A percentile compares a stretch with the other conserved stretches of the same genome.
Conservation (phyloP, 345 rosid species). For the Schrenkiella parvula region DNA sequence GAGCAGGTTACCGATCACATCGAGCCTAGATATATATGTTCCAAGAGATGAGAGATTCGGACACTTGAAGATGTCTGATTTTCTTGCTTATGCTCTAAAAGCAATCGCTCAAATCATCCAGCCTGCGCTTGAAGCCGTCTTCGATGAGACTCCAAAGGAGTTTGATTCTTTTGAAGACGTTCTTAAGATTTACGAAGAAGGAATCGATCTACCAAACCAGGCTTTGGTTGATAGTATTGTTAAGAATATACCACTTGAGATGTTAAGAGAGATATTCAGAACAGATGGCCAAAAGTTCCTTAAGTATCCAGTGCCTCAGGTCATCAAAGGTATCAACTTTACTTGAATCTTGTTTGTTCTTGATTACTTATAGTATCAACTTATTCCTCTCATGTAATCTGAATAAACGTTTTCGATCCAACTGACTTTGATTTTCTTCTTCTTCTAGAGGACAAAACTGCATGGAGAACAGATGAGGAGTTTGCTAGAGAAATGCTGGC, state of each 20-base stretch:
- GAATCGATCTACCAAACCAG: conserved; percentile 47
- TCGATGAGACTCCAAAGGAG: conserved; percentile 47
- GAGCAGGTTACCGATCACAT: conserved; percentile 44
- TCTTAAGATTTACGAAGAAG: conserved; percentile 51
- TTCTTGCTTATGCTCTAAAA: conserved; percentile 52
- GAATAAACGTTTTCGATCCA: neutral
- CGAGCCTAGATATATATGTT: conserved; percentile 55
- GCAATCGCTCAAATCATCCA: conserved; percentile 45
- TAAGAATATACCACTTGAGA: conserved; percentile 45
- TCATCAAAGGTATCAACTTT: conserved; percentile 51
- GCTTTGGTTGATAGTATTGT: conserved; percentile 33
- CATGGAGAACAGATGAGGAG: conserved; percentile 77
- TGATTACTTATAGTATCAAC: neutral
- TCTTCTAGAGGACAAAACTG: conserved; percentile 51
- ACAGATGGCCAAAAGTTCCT: conserved; percentile 46
- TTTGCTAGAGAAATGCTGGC: conserved; percentile 86
- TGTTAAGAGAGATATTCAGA: conserved; percentile 54
- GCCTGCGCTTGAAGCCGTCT: conserved; percentile 49
- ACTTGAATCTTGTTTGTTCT: neutral
- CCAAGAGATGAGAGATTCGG: conserved; percentile 83
- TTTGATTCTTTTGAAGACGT: conserved; percentile 59
- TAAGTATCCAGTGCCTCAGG: conserved; percentile 65
- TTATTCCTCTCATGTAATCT: neutral
- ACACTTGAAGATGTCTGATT: conserved; percentile 64
- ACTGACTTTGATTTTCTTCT: neutral